Evolutionary conservation across 768 basidiomycete species (phyloP).

Genomic region (Mycena olivaceomarginata): DNA sequence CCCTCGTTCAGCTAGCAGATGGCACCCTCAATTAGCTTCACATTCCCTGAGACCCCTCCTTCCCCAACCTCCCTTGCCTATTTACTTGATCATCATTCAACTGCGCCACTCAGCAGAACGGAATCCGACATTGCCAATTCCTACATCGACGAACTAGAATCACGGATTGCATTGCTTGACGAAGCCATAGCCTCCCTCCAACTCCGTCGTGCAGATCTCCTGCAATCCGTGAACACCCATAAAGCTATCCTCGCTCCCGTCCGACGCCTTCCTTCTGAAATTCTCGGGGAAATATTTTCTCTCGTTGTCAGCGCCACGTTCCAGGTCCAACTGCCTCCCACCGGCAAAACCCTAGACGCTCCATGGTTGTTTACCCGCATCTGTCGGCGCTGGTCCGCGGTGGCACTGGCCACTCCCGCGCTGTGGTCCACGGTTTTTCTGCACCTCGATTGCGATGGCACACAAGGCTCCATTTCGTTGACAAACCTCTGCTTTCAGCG

Average conservation of each 20-base stretch:
- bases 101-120: no score
- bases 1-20: no score
- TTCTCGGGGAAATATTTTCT: conserved; percentile 22
- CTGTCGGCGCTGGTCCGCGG: conserved; percentile 20
- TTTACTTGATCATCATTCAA: no score
- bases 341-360: not conserved
- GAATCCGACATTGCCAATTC: not conserved
- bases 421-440: conserved; percentile 30
- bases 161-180: not conserved
- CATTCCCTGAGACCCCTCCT: no score
- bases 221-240: not conserved
- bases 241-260: conserved; percentile 5
- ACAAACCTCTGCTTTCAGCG: conserved; percentile 1
- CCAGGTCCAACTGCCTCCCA: not conserved
- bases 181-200: not conserved
- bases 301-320: not conserved
- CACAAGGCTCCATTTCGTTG: conserved; percentile 8
- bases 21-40: no score
- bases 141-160: conserved; percentile 10
- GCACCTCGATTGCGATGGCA: conserved; percentile 3
- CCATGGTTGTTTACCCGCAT: conserved; percentile 25
- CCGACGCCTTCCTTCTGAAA: conserved; percentile 18
- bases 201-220: not conserved
- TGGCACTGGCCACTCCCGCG: conserved; percentile 16
- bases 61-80: no score